Evolutionary conservation across 2,329 filamentous ascomycete species (phyloP).

Genomic region (Beauveria bassiana): DNA sequence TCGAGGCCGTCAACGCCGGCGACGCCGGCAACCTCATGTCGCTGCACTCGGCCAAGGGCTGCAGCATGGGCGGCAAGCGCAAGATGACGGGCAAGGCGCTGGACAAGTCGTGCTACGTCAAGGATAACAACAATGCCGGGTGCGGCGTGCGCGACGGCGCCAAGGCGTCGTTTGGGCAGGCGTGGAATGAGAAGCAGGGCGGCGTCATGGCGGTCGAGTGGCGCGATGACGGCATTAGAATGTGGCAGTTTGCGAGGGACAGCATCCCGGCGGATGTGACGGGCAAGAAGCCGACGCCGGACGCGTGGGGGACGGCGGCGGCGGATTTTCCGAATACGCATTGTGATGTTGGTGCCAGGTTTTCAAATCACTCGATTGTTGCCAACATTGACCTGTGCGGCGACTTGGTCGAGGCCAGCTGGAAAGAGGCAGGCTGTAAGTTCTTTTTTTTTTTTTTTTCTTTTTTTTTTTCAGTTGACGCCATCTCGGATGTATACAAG

Average conservation of each 20-base stretch:
- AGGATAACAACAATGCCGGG: slow-evolving; percentile 45
- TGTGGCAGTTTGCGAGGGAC: slow-evolving; percentile 50
- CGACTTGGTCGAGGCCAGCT: slow-evolving; percentile 40
- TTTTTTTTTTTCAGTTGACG: neutral
- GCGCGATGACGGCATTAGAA: slow-evolving; percentile 51
- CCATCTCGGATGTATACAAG: too few relatives aligned
- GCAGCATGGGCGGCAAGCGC: slow-evolving; percentile 46
- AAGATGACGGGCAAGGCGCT: slow-evolving; percentile 40
- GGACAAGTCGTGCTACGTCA: slow-evolving; percentile 42
- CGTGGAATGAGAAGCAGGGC: slow-evolving; percentile 46
- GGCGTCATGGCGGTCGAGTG: slow-evolving; percentile 56
- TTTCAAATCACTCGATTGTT: slow-evolving; percentile 58
- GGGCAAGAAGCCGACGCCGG: slow-evolving; percentile 47
- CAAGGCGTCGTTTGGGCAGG: slow-evolving; percentile 38
- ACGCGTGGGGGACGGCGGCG: slow-evolving; percentile 51
- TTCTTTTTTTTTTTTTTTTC: neutral
- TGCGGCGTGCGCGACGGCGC: slow-evolving; percentile 42
- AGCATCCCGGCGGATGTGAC: slow-evolving; percentile 45
- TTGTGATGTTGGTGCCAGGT: slow-evolving; percentile 52
- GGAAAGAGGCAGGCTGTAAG: slow-evolving; percentile 38
- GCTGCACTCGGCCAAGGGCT: slow-evolving; percentile 47
- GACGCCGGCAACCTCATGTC: slow-evolving; percentile 50
- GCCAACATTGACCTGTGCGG: slow-evolving; percentile 61
- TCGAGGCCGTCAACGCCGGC: slow-evolving; percentile 51
- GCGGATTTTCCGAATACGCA: slow-evolving; percentile 59